A percentile compares a stretch with the other conserved stretches of the same genome.
Conservation (phyloP, 371 early-diverging fungal genomes). For the Mortierella sp. region DNA sequence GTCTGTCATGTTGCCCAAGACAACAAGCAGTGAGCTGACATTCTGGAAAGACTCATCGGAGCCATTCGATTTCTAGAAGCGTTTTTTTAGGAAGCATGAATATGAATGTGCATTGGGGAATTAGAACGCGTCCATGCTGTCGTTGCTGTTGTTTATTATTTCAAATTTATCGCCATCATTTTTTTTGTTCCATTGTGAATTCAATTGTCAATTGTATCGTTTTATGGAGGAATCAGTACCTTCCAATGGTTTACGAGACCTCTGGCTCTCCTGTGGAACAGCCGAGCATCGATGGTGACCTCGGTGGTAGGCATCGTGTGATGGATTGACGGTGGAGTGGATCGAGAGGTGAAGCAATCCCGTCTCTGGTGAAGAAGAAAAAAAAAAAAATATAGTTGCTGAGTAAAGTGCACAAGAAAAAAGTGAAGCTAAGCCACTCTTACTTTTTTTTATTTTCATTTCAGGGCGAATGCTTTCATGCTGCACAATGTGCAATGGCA, state of each 20-base stretch:
- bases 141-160: neutral
- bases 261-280: constrained; percentile 52
- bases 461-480: no score
- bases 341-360: constrained; percentile 8
- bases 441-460: no score
- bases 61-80: constrained; percentile 44
- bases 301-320: constrained; percentile 45
- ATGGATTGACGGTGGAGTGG: constrained; percentile 12
- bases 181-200: neutral
- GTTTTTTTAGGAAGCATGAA: neutral
- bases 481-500: no score
- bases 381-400: neutral
- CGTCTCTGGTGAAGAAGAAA: neutral
- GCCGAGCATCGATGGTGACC: constrained; percentile 53
- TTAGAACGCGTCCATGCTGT: constrained; percentile 4
- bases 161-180: no score
- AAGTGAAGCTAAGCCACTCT: no score
- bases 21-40: constrained; percentile 70
- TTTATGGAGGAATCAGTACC: constrained; percentile 11
- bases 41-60: constrained; percentile 66
- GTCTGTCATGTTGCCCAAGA: constrained; percentile 70
- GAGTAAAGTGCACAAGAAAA: no score
- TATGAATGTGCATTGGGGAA: neutral
- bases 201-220: neutral
- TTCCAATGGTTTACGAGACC: constrained; percentile 53